Conservation (phyloP, 2,329 filamentous ascomycete species). For the Penicillium hordei region DNA sequence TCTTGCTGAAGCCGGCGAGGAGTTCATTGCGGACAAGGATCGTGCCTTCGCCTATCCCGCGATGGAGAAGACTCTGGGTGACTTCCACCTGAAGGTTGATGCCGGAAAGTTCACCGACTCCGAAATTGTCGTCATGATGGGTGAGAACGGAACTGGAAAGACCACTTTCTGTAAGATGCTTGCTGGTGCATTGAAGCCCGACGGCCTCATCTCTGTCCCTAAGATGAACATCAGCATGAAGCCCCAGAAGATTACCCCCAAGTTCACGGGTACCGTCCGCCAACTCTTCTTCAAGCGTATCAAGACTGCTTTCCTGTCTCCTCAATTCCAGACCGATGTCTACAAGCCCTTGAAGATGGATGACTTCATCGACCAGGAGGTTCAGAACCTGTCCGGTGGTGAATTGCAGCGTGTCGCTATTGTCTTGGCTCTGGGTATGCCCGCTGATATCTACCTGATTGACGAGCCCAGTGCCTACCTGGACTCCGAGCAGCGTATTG, state of each 20-base stretch:
- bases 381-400: constrained; percentile 98
- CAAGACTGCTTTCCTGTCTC: constrained; percentile 91
- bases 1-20: constrained; percentile 83
- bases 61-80: constrained; percentile 91
- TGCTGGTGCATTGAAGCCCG: constrained; percentile 89
- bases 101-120: constrained; percentile 90
- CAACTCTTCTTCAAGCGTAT: constrained; percentile 99
- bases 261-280: constrained; percentile 94
- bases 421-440: constrained; percentile 90
- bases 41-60: constrained; percentile 83
- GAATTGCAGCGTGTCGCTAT: constrained; percentile 99
- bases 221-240: constrained; percentile 99
- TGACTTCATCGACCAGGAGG: constrained; percentile 99
- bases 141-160: constrained; percentile 98
- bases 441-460: constrained; percentile 97
- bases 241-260: constrained; percentile 98
- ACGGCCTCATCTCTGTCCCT: constrained; percentile 73
- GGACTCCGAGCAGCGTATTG: constrained; percentile 98
- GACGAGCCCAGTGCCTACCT: constrained; percentile 97
- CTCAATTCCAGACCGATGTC: constrained; percentile 98
- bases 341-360: constrained; percentile 99
- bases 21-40: constrained; percentile 79
- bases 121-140: constrained; percentile 99
- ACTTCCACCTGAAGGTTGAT: constrained; percentile 81
- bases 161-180: constrained; percentile 98